Conservation (phyloP, 1,284 basidiomycete genomes). For the Cryptococcus deneoformans region DNA sequence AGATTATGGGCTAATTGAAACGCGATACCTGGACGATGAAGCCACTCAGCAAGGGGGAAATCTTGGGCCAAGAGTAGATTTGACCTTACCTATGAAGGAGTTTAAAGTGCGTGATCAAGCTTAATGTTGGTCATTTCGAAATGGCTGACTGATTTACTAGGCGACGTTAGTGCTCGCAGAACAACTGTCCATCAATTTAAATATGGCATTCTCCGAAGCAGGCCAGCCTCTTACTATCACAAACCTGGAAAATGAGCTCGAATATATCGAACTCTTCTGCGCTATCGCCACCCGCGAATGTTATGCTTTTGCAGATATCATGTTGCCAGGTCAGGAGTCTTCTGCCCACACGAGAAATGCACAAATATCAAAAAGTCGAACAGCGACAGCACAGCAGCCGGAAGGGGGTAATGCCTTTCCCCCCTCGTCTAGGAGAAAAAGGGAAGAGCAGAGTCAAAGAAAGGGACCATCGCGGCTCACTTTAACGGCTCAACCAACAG, state of each 20-base stretch:
- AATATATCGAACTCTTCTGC: slow-evolving; percentile 37
- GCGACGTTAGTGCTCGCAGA: slow-evolving; percentile 45
- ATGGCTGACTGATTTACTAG: slow-evolving; percentile 15
- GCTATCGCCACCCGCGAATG: slow-evolving; percentile 45
- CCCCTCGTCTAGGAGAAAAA: neutral
- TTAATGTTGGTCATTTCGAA: neutral
- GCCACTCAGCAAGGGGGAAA: too few relatives aligned
- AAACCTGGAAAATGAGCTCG: slow-evolving; percentile 26
- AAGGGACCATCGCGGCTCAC: neutral
- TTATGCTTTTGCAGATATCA: slow-evolving; percentile 33
- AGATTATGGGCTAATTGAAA: slow-evolving; percentile 30
- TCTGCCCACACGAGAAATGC: neutral
- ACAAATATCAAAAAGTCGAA: neutral
- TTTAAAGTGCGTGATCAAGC: slow-evolving; percentile 36
- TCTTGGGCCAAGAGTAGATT: slow-evolving; percentile 19
- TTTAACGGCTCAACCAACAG: neutral
- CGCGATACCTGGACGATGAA: slow-evolving; percentile 6
- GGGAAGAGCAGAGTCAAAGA: neutral
- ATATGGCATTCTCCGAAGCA: slow-evolving; percentile 41
- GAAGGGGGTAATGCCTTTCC: neutral
- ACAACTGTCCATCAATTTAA: slow-evolving; percentile 39
- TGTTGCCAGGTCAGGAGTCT: neutral
- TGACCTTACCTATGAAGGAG: slow-evolving; percentile 48
- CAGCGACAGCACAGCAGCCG: neutral
- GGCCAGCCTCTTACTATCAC: slow-evolving; percentile 45